These are phyloP conservation scores for Rusavskia elegans DNA, from an alignment of 495 filamentous ascomycete species.

Conservation along the genomic window DNA sequence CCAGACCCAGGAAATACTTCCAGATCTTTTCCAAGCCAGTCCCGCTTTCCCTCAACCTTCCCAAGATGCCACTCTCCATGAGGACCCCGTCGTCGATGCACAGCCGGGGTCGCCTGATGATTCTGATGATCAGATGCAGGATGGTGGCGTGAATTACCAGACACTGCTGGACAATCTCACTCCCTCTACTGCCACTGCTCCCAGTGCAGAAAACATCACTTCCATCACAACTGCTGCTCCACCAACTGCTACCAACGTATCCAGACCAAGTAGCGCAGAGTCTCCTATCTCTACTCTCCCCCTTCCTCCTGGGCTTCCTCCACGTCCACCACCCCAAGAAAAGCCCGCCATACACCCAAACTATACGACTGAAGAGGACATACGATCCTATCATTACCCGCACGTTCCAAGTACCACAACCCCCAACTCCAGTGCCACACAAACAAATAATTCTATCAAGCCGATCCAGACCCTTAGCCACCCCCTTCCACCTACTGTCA, in stretches of 20 bases:
- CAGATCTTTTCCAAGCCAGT: constrained; percentile 1
- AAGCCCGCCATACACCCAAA: constrained; percentile 41
- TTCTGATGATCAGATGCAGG: constrained; percentile 5
- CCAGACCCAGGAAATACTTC: constrained; percentile 1
- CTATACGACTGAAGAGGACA: constrained; percentile 38
- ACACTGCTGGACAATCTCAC: constrained; percentile 36
- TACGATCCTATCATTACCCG: constrained; percentile 40
- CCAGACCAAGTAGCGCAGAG: constrained; percentile 21
- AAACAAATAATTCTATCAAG: constrained; percentile 16
- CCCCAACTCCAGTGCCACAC: constrained; percentile 22
- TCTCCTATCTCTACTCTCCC: constrained; percentile 22
- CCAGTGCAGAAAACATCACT: constrained; percentile 18
- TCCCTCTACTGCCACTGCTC: constrained; percentile 21
- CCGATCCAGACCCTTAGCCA: constrained; percentile 22
- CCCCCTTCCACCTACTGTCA: constrained; percentile 36
- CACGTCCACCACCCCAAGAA: constrained; percentile 34
- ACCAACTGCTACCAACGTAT: constrained; percentile 17
- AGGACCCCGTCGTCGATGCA: neutral
- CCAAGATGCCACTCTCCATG: constrained; percentile 24
- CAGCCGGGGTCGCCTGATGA: neutral
- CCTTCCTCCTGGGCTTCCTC: constrained; percentile 25
- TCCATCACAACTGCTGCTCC: constrained; percentile 16
- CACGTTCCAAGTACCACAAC: constrained; percentile 22
- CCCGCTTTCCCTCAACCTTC: constrained; percentile 10
- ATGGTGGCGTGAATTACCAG: constrained; percentile 34